Evolutionary conservation across 2,329 filamentous ascomycete species (phyloP), one percentile per base, ranked within the genome.

Genomic region (Aureobasidium lini): DNA sequence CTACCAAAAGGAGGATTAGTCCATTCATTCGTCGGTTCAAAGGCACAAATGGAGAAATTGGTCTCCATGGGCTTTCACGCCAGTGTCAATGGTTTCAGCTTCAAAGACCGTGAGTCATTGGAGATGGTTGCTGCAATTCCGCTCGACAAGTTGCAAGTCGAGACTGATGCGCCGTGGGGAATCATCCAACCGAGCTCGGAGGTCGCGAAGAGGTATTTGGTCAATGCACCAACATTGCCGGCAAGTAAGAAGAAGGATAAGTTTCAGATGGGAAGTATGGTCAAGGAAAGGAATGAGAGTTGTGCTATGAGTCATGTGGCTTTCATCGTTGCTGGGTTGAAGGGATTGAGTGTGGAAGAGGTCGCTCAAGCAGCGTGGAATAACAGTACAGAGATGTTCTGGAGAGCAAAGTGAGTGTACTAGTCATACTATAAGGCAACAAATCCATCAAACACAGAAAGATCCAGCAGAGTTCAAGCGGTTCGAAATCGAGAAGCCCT

Each of bases 231-330:
- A 6, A 64, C 71, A 6, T 59, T 77, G 47, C 75, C 76, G 4
- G 62, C 66, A 15, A 73, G 71, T 8, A 78, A 77, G 70, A 81
- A 81, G 68, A 76, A 72, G 62, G 77, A 80, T 46, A 80, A 78
- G 63, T 82, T 46, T 15, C 5, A 76, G 49, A 37, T 62, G 7
- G 73, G 72, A 0, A 68, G 69, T 34, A 79, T 81, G 76, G 72
- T 81, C 1, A 82, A 81, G 63, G 76, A 76, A 60, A 67, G 77
- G 42, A 81, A 81, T 61, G 79, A 81, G 64, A 80, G 78, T 49
- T 81, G 78, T 62, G 68, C 67, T 0, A 77, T 81, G 11, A 75
- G 75, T 42, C 68, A 73, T 47, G 77, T 81, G 36, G 79, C 76
- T 0, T 68, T 73, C 50, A 67, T 80, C 1, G 77, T 80, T 4